These are phyloP conservation scores for Mucor ambiguus DNA, from an alignment of 371 early-diverging fungal genomes.

Conservation along the genomic window DNA sequence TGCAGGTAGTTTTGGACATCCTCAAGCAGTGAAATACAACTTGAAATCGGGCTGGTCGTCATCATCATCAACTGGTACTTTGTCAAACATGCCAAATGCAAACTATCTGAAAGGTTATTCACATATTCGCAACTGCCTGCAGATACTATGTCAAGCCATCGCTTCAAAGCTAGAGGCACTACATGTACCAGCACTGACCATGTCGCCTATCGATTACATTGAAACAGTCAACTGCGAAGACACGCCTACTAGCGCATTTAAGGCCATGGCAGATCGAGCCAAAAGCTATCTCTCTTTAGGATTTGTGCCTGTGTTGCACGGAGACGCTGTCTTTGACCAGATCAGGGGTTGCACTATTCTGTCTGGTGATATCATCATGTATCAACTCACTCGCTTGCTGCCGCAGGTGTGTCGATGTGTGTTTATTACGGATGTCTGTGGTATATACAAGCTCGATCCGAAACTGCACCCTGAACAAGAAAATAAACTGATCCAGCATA, in stretches of 20 bases:
- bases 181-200: slow-evolving; percentile 36
- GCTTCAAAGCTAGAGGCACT: slow-evolving; percentile 23
- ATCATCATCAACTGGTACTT: not conserved
- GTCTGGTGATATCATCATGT: slow-evolving; percentile 52
- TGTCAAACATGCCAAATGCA: not conserved
- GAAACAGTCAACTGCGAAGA: slow-evolving; percentile 30
- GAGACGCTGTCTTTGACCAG: slow-evolving; percentile 49
- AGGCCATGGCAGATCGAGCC: slow-evolving; percentile 20
- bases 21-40: slow-evolving; percentile 41
- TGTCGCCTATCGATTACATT: slow-evolving; percentile 47
- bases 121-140: slow-evolving; percentile 33
- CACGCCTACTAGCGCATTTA: slow-evolving; percentile 19
- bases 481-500: slow-evolving; percentile 8
- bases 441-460: slow-evolving; percentile 47
- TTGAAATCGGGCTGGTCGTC: slow-evolving; percentile 44
- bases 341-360: slow-evolving; percentile 46
- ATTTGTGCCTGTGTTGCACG: slow-evolving; percentile 51
- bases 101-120: slow-evolving; percentile 31
- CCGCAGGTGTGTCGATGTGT: slow-evolving; percentile 40
- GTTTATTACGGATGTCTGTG: slow-evolving; percentile 54
- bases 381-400: slow-evolving; percentile 31
- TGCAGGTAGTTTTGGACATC: slow-evolving; percentile 57
- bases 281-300: slow-evolving; percentile 33
- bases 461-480: slow-evolving; percentile 15
- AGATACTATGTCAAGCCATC: slow-evolving; percentile 28